Evolutionary conservation across 2,329 filamentous ascomycete species (phyloP), one percentile per base, ranked within the genome.

Genomic region (Aspergillus cejpii): DNA sequence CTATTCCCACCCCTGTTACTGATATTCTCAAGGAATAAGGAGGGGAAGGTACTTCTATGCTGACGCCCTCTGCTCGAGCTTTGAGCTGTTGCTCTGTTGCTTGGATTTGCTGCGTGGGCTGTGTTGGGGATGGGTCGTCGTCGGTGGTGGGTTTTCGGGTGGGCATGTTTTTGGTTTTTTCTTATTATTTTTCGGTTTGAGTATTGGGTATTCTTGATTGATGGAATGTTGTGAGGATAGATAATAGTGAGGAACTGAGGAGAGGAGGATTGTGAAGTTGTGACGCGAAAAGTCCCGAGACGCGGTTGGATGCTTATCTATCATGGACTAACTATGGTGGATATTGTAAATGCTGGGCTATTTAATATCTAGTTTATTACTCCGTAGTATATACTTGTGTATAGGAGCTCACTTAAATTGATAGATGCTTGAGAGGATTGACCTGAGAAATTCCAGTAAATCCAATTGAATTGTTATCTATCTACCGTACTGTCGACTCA

Each of bases 71-170:
- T 0, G 63, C 63, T 12, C 63, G 59, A 12, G 65, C 64, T 50
- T 67, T 68, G 7, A 67, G 45, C 54, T 69, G 62, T 38, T 68
- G 63, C 44, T 69, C 67, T 37, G 65, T 68, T 20, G 60, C 62
- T 40, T 62, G 62, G 24, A 64, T 41, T 28, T 53, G 15, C 12
- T 26, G 40, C 14, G 54, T 53, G n/a, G 51, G 41, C 14, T 50
- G 52, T 5, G 45, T 39, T 6, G 48, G 41, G 5, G 48, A 44
- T 11, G 57, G 51, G 11, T 14, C 31, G 31, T 58, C 54, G n/a
- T 54, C 56, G 23, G 51, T 51, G 14, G 63, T 61, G 20, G 65
- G 66, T 58, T 66, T 66, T 52, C 63, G 65, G 21, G 61, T 60
- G 24, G 63, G 59, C 60, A 65, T 65, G n/a, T 21, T 40, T 21